Evolutionary conservation across 2,329 filamentous ascomycete species (phyloP), one percentile per base, ranked within the genome.

Genomic region (Paecilomyces niveus): DNA sequence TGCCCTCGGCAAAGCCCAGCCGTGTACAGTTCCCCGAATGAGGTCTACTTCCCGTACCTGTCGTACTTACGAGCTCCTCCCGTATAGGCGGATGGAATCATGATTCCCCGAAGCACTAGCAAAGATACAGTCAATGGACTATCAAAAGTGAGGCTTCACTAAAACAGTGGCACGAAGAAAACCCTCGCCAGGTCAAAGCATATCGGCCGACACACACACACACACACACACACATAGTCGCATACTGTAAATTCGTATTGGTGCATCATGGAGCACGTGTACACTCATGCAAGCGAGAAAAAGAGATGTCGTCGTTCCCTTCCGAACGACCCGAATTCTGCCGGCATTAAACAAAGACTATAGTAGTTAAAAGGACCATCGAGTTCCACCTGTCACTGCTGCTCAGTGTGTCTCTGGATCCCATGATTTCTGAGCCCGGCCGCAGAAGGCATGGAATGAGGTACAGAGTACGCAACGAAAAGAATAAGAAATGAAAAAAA

Each of bases 401-500:
- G 35, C 4, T 45, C 15, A 8, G 1, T 18, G 5, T 18, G n/a
- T 6, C 35, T 45, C 35, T 45, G 35, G 15, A 18, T 8, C 8
- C 6, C n/a, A 45, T 45, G 35, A n/a, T 45, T 45, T 45, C 35
- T n/a, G 18, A 45, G 35, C 2, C 7, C 4, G 35, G 15, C 15
- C n/a, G 35, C 15, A 45, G 35, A 7, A 13, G 8, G 35, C 15
- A 45, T 26, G 15, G 11, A 39, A 39, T 15, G 33, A 15, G n/a
- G 15, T 45, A 45, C 35, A 45, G 15, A 45, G 24, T 15, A 39
- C 13, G 11, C 33, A 45, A 7, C 54, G 53, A 58, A 61, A 45
- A 55, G 32, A 21, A 11, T 10, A 33, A 26, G 49, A 15, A 56
- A 26, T n/a, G 15, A 50, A 11, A 55, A 58, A 58, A 56, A 65